Percentiles rank a stretch among this genome's conserved stretches.
Conservation (phyloP, 768 basidiomycete genomes). For the Mycena metata region DNA sequence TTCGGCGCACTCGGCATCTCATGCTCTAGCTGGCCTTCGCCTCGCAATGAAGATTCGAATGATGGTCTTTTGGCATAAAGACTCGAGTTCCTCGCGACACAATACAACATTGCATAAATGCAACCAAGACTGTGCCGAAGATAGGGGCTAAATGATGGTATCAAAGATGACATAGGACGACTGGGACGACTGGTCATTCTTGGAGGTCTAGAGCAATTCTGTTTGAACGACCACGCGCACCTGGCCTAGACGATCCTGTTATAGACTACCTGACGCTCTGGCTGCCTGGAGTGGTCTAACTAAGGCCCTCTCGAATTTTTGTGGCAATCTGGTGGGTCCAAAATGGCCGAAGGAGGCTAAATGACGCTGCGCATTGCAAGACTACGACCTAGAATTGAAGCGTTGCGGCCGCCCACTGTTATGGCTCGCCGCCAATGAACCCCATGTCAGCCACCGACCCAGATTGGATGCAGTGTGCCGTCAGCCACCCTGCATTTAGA, state of each 20-base stretch:
- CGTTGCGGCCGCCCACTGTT: neutral
- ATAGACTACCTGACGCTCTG: neutral
- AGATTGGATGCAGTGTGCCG: conserved; percentile 7
- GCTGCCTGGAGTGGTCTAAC: neutral
- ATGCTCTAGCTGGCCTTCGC: too few relatives aligned
- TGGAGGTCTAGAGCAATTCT: too few relatives aligned
- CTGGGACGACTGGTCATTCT: too few relatives aligned
- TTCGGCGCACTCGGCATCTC: too few relatives aligned
- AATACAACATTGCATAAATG: too few relatives aligned
- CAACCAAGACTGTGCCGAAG: too few relatives aligned
- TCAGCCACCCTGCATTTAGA: conserved; percentile 10
- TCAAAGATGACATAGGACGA: too few relatives aligned
- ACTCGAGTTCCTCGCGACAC: too few relatives aligned
- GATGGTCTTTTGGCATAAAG: too few relatives aligned
- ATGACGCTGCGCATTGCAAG: neutral
- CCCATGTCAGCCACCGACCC: conserved; percentile 2
- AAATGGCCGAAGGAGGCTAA: conserved; percentile 25
- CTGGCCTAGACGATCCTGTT: neutral
- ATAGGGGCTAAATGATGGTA: too few relatives aligned
- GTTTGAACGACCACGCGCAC: too few relatives aligned
- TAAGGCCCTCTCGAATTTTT: neutral
- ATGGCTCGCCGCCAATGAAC: conserved; percentile 1
- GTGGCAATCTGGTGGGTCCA: neutral
- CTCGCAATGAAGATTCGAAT: too few relatives aligned
- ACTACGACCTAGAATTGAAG: neutral